Conservation (phyloP, 1,284 basidiomycete species). For the Cryptococcus sp. region DNA sequence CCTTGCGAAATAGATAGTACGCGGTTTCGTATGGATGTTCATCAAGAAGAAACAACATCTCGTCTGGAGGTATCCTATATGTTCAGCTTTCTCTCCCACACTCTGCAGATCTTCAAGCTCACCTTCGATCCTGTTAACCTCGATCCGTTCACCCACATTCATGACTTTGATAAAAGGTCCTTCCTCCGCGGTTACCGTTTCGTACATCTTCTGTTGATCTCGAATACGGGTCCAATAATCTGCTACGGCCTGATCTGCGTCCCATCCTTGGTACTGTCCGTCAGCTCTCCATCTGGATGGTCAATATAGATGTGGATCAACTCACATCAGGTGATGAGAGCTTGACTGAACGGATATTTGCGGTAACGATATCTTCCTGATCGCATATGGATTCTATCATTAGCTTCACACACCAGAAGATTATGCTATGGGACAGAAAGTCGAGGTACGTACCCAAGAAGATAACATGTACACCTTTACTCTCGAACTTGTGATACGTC, state of each 20-base stretch:
- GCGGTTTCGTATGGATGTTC: slow-evolving; percentile 91
- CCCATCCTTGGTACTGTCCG: slow-evolving; percentile 80
- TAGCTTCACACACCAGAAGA: not conserved
- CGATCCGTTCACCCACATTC: slow-evolving; percentile 93
- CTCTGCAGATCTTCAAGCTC: slow-evolving; percentile 3
- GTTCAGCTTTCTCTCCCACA: not conserved
- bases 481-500: slow-evolving; percentile 78
- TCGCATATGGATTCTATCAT: slow-evolving; percentile 58
- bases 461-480: slow-evolving; percentile 81
- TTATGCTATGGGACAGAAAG: not conserved
- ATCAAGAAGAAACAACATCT: slow-evolving; percentile 73
- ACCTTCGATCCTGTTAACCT: slow-evolving; percentile 68
- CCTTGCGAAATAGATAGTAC: slow-evolving; percentile 88
- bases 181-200: slow-evolving; percentile 55
- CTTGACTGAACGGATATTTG: slow-evolving; percentile 94
- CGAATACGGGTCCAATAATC: slow-evolving; percentile 89
- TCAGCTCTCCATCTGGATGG: not conserved
- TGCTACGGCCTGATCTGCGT: slow-evolving; percentile 81
- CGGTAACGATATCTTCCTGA: slow-evolving; percentile 85
- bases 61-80: slow-evolving; percentile 60
- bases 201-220: slow-evolving; percentile 82
- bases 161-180: slow-evolving; percentile 95
- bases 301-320: slow-evolving; percentile 12
- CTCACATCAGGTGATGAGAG: slow-evolving; percentile 93
- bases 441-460: slow-evolving; percentile 67